Evolutionary conservation across 148 eudicot species (phyloP), one percentile per base, ranked within the genome.

Genomic region (Cornus florida): DNA sequence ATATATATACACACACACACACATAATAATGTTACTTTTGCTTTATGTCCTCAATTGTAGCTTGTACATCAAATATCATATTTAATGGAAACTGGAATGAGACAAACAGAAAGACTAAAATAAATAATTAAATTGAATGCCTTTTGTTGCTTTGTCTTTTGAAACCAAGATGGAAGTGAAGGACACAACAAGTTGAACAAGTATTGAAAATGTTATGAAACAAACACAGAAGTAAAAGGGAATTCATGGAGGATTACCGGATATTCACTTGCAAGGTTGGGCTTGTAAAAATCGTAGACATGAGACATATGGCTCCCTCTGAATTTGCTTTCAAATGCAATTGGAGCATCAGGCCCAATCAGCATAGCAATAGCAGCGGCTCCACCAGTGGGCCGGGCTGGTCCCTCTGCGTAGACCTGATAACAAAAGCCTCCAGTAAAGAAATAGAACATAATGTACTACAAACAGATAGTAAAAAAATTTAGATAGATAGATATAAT

Each of bases 331-430:
- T 93, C 97, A 59, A 93, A 93, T 41, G 77, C 88, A 46, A 94
- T 84, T 39, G 98, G 96, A 67, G 98, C 98, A 88, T 92, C 93
- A 13, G 98, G 94, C 39, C 98, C 98, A 57, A 94, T 84, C 3
- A 94, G 92, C 91, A 94, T 94, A 62, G 96, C 96, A 82, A 94
- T 71, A 4, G 94, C 90, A 82, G 91, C 98, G 38, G 98, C 98
- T 69, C 98, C 98, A 75, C 98, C 98, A 57, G 98, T 94, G 50
- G 98, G 96, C 79, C 96, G 84, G 67, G 98, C 98, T 33, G 98
- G 86, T 67, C 95, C 94, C 86, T 93, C 95, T 62, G 99, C 99
- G 83, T 97, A 97, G 74, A 97, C 99, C 99, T 97, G 86, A 64
- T 57, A 76, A 74, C 77, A 19, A 19, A 68, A 46, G 64, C 50